Conservation (phyloP, 179 eudicot species). For the Silene coronaria region DNA sequence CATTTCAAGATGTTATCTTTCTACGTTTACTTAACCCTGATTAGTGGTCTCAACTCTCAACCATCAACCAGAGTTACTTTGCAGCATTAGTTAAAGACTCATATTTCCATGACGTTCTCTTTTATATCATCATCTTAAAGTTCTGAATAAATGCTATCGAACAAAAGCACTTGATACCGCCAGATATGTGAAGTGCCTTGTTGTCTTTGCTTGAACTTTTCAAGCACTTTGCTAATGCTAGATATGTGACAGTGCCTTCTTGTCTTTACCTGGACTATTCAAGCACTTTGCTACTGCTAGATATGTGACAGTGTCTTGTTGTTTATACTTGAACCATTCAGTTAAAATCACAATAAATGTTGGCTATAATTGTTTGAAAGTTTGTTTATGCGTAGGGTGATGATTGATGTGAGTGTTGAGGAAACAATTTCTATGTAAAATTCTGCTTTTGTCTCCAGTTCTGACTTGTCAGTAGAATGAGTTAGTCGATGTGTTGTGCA, state of each 20-base stretch:
- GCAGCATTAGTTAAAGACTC: neutral
- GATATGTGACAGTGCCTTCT: neutral
- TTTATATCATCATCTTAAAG: neutral
- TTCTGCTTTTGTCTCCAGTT: neutral
- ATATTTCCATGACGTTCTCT: neutral
- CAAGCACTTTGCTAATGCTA: neutral
- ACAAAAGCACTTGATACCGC: too few relatives aligned
- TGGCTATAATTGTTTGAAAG: neutral
- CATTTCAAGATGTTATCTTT: neutral
- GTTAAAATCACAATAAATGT: neutral
- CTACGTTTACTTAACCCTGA: neutral
- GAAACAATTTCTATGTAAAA: neutral
- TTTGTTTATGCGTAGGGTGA: neutral
- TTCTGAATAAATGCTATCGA: neutral
- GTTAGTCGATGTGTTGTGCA: constrained; percentile 2
- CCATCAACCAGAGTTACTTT: neutral
- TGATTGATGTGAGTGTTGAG: neutral
- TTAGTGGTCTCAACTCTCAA: neutral
- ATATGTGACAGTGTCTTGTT: constrained; percentile 1
- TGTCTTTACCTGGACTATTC: too few relatives aligned
- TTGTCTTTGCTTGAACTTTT: too few relatives aligned
- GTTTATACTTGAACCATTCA: neutral
- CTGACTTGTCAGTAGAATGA: neutral
- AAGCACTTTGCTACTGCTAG: constrained; percentile 4
- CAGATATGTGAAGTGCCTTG: too few relatives aligned